phyloP scores from a whole-genome alignment of 2,329 filamentous ascomycete species.

The Nemania bipapillata region DNA sequence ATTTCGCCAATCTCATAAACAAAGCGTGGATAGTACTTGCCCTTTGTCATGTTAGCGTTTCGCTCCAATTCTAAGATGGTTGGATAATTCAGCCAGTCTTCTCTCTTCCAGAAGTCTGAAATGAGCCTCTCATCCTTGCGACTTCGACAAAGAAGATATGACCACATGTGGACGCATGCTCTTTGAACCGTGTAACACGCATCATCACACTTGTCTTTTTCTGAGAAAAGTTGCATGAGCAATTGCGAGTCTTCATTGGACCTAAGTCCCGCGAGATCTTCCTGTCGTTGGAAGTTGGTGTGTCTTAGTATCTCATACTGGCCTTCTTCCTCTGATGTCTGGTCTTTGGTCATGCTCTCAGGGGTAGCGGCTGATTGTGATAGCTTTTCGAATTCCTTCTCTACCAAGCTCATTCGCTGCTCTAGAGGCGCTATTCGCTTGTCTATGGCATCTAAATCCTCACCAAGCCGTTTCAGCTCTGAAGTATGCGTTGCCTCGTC shows the following conservation, averaged over 20 bases:
- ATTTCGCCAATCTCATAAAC: slow-evolving; percentile 42
- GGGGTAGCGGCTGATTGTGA: slow-evolving; percentile 26
- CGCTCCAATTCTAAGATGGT: slow-evolving; percentile 38
- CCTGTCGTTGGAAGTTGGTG: slow-evolving; percentile 36
- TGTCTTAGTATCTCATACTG: slow-evolving; percentile 38
- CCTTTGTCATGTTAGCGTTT: slow-evolving; percentile 29
- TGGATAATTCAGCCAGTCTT: slow-evolving; percentile 36
- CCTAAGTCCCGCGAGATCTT: slow-evolving; percentile 34
- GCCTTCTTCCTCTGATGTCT: slow-evolving; percentile 24
- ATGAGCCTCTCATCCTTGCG: slow-evolving; percentile 35
- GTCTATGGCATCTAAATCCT: slow-evolving; percentile 33
- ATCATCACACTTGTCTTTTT: slow-evolving; percentile 39
- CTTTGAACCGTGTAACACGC: slow-evolving; percentile 40
- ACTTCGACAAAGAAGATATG: slow-evolving; percentile 37
- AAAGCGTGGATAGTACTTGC: slow-evolving; percentile 39
- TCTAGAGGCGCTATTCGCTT: slow-evolving; percentile 35
- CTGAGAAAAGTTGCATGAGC: slow-evolving; percentile 39
- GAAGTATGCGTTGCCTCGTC: slow-evolving; percentile 9
- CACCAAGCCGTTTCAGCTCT: slow-evolving; percentile 27
- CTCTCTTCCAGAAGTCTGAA: slow-evolving; percentile 37
- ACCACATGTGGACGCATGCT: slow-evolving; percentile 39
- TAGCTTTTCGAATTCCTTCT: slow-evolving; percentile 28
- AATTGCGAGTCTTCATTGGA: slow-evolving; percentile 31
- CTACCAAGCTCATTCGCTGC: slow-evolving; percentile 27
- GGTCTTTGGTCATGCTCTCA: slow-evolving; percentile 28